Conservation (phyloP, 2,329 filamentous ascomycete genomes). For the Apiospora malaysiana region DNA sequence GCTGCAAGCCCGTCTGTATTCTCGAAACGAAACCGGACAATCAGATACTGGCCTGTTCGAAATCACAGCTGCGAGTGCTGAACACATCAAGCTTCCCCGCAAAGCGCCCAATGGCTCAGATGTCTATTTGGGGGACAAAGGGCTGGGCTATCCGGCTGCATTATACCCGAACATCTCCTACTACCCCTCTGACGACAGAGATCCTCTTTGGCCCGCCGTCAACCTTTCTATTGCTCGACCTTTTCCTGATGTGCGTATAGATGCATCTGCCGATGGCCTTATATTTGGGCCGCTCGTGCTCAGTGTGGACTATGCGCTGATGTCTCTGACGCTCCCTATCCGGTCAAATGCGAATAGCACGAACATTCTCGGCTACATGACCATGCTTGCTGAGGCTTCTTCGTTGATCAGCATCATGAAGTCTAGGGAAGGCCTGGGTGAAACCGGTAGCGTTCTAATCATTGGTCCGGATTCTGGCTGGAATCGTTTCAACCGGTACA, state of each 20-base stretch:
- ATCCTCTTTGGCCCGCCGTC: conserved; percentile 47
- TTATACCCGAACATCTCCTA: conserved; percentile 85
- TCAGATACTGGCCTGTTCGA: conserved; percentile 62
- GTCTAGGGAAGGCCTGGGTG: conserved; percentile 72
- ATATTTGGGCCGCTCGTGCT: conserved; percentile 77
- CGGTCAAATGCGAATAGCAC: conserved; percentile 66
- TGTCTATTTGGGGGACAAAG: conserved; percentile 65
- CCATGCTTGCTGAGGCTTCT: conserved; percentile 72
- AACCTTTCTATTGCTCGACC: conserved; percentile 52
- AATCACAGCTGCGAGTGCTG: conserved; percentile 58
- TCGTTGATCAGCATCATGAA: conserved; percentile 67
- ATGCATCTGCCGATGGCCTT: conserved; percentile 59
- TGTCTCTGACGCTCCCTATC: conserved; percentile 84
- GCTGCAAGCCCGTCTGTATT: conserved; percentile 76
- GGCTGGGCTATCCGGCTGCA: conserved; percentile 70
- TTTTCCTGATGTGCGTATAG: conserved; percentile 57
- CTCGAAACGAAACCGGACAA: conserved; percentile 67
- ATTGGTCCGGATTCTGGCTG: conserved; percentile 70
- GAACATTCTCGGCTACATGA: conserved; percentile 83
- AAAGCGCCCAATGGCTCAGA: conserved; percentile 59
- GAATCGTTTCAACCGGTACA: conserved; percentile 64
- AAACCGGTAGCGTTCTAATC: conserved; percentile 72
- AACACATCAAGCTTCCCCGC: conserved; percentile 68
- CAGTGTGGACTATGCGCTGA: conserved; percentile 74
- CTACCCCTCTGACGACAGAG: conserved; percentile 48